Evolutionary conservation across 192 early-diverging fungal genomes (phyloP).

Genomic region (Linnemannia schmuckeri): DNA sequence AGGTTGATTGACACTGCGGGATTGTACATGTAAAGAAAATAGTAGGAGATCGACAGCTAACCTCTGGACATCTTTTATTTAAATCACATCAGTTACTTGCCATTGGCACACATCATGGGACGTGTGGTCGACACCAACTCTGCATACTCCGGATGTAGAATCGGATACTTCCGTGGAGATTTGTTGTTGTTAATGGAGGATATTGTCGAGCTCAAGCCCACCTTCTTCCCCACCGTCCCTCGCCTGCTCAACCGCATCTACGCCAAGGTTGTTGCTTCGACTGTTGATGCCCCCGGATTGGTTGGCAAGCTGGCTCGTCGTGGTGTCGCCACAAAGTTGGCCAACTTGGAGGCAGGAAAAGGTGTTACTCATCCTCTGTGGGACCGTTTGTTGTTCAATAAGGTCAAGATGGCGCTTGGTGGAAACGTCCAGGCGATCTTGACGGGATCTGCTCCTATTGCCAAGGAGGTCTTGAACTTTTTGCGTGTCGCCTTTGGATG

Average conservation of each 20-base stretch:
- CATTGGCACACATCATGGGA: slow-evolving; percentile 73
- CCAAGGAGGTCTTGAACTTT: slow-evolving; percentile 72
- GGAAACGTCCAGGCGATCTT: slow-evolving; percentile 72
- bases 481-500: slow-evolving; percentile 73
- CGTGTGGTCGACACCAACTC: slow-evolving; percentile 15
- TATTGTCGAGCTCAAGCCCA: slow-evolving; percentile 79
- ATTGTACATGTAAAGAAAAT: not conserved
- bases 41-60: not conserved
- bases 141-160: slow-evolving; percentile 17
- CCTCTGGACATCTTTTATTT: not conserved
- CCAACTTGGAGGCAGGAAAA: slow-evolving; percentile 64
- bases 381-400: slow-evolving; percentile 89
- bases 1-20: not conserved
- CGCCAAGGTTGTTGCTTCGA: slow-evolving; percentile 58
- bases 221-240: slow-evolving; percentile 86
- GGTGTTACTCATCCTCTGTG: slow-evolving; percentile 79
- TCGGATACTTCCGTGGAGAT: slow-evolving; percentile 64
- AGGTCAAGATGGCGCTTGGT: slow-evolving; percentile 83
- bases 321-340: slow-evolving; percentile 71
- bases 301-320: slow-evolving; percentile 62
- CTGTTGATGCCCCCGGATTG: slow-evolving; percentile 69
- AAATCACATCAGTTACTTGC: slow-evolving; percentile 84
- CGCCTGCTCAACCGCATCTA: slow-evolving; percentile 91
- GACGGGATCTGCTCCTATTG: slow-evolving; percentile 78
- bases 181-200: slow-evolving; percentile 83